These are phyloP conservation scores for Globisporangium echinulatum DNA, from an alignment of 352 stramenopile species.

Conservation along the genomic window DNA sequence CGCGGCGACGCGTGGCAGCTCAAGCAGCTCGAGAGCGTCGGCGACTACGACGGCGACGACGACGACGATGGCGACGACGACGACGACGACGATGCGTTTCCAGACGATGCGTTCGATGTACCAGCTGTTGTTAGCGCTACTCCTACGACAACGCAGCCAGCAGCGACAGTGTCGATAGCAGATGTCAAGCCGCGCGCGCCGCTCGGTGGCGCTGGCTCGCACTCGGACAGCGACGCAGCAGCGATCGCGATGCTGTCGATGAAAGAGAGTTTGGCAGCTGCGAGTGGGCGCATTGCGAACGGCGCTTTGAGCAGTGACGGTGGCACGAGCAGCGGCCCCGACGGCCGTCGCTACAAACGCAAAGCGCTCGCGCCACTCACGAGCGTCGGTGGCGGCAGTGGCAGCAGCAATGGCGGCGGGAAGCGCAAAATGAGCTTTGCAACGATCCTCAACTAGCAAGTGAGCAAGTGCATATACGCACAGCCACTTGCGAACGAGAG, in stretches of 20 bases:
- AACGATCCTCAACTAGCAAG: constrained; percentile 80
- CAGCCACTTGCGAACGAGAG: neutral
- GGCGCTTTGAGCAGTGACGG: constrained; percentile 33
- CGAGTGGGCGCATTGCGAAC: constrained; percentile 5
- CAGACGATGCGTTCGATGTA: constrained; percentile 10
- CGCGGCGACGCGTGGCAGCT: constrained; percentile 70
- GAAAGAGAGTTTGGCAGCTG: constrained; percentile 41
- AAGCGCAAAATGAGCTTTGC: constrained; percentile 88
- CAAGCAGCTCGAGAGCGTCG: constrained; percentile 49
- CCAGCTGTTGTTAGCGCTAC: neutral
- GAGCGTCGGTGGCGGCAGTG: constrained; percentile 23
- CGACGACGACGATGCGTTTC: constrained; percentile 27
- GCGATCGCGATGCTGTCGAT: constrained; percentile 77
- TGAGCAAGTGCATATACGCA: neutral
- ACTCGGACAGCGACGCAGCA: constrained; percentile 74
- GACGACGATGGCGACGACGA: constrained; percentile 66
- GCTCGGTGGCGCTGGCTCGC: constrained; percentile 19
- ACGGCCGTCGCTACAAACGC: constrained; percentile 43
- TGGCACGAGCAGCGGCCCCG: constrained; percentile 26
- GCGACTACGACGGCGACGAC: constrained; percentile 57
- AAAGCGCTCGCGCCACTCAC: constrained; percentile 61
- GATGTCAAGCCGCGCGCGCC: constrained; percentile 1
- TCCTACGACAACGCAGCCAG: neutral
- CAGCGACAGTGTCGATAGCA: neutral
- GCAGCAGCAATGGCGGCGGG: constrained; percentile 58